Evolutionary conservation across 2,329 filamentous ascomycete species (phyloP), one percentile per base, ranked within the genome.

Genomic region (Neonectria ditissima): DNA sequence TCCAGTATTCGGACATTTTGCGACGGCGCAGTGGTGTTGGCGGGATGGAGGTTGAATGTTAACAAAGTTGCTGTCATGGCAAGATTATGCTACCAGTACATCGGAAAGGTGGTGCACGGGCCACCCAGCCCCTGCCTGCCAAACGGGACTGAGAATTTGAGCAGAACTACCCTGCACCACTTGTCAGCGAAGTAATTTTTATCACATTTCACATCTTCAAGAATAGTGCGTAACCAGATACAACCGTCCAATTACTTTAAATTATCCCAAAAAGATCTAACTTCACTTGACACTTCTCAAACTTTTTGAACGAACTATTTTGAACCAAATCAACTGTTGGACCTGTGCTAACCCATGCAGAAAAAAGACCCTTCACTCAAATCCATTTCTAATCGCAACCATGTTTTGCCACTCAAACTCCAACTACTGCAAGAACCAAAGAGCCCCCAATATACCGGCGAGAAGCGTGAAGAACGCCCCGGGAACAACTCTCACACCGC

Each of bases 1-100:
- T 98, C 96, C 96, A 98, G 81, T 97, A 97, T 84, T 98, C 96
- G 0, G 96, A 91, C 96, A 99, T 98, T 59, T 58, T 65, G 59
- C 41, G 2, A 22, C 16, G 41, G 30, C 51, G 39, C 41, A 41
- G 20, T 50, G 60, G 13, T 65, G 60, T 41, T 41, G 43, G 16
- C 30, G 52, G 28, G 32, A 26, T 30, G 50, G 14, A 37, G n/a
- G 28, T 30, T 14, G 20, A 37, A 5, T 50, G 34, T 20, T 45
- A 43, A 62, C 60, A 54, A 55, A 60, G 60, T 48, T 53, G 26
- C 13, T 48, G 51, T 51, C 18, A 50, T 28, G 43, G 32, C 7
- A 20, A 20, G 65, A 51, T 72, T 72, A 72, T 69, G 56, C 68
- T 20, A 70, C 51, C 54, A n/a, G n/a, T n/a, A n/a, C n/a, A n/a